phyloP scores from a whole-genome alignment of 139 green algal genomes.

The Bryopsis sp. region DNA sequence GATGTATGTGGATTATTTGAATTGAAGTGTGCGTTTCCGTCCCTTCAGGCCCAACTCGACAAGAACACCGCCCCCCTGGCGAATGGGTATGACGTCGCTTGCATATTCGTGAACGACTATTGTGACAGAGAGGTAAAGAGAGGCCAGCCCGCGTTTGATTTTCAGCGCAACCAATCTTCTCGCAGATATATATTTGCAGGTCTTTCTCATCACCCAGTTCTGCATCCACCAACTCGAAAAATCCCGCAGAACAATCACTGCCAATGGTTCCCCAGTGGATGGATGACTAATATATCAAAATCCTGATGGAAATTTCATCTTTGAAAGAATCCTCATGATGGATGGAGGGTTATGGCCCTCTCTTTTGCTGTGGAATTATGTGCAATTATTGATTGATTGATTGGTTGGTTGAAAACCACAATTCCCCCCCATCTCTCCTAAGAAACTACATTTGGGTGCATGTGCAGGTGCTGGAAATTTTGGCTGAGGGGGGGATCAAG shows the following conservation, averaged over 20 bases:
- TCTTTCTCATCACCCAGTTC: no score
- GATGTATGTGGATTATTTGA: no score
- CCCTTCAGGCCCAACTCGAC: slow-evolving; percentile 41
- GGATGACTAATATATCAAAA: background rate
- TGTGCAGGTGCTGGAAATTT: slow-evolving; percentile 33
- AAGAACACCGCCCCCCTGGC: slow-evolving; percentile 40
- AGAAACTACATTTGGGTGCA: background rate
- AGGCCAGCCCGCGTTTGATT: background rate
- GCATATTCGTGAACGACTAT: slow-evolving; percentile 66
- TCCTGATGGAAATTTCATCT: background rate
- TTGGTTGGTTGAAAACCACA: background rate
- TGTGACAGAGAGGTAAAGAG: slow-evolving; percentile 23
- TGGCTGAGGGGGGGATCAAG: slow-evolving; percentile 43
- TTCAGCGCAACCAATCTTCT: background rate
- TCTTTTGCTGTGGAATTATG: background rate
- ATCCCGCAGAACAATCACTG: background rate
- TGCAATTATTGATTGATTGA: background rate
- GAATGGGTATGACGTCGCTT: slow-evolving; percentile 28
- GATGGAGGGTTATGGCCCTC: background rate
- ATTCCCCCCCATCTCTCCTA: no score
- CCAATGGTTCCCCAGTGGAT: background rate
- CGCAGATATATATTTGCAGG: background rate
- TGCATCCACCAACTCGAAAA: no score
- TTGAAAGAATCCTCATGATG: background rate
- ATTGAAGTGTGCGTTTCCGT: no score